These are phyloP conservation scores for Neonectria hederae DNA, from an alignment of 2,329 filamentous ascomycete species.

Conservation along the genomic window DNA sequence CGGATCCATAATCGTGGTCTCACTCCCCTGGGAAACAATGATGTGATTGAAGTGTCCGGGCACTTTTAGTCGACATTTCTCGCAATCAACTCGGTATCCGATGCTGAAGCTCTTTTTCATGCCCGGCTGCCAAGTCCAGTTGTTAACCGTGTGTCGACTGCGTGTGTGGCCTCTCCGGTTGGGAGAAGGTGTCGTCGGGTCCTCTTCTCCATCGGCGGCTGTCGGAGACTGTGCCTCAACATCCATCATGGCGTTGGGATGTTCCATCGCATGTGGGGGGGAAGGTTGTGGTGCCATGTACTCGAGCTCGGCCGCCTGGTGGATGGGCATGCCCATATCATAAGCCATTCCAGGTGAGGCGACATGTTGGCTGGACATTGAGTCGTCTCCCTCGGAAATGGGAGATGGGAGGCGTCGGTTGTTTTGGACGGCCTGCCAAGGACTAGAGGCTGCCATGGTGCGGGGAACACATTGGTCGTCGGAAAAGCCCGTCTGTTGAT, in stretches of 20 bases:
- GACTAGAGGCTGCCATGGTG: conserved; percentile 54
- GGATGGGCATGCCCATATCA: conserved; percentile 48
- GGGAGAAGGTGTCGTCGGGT: conserved; percentile 56
- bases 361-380: conserved; percentile 51
- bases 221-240: conserved; percentile 42
- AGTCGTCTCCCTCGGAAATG: conserved; percentile 66
- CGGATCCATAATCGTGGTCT: conserved; percentile 42
- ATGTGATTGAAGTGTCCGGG: conserved; percentile 86
- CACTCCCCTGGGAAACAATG: conserved; percentile 65
- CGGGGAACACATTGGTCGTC: conserved; percentile 59
- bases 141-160: conserved; percentile 68
- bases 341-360: conserved; percentile 46
- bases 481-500: conserved; percentile 52
- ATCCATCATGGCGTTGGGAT: conserved; percentile 52
- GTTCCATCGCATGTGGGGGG: conserved; percentile 51
- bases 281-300: conserved; percentile 32
- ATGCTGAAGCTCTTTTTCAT: conserved; percentile 80
- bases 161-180: conserved; percentile 65
- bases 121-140: conserved; percentile 68
- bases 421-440: conserved; percentile 64
- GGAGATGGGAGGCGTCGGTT: conserved; percentile 66
- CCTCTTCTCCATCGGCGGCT: conserved; percentile 45
- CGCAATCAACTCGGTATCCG: conserved; percentile 80
- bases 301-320: conserved; percentile 42
- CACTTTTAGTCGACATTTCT: conserved; percentile 78